These are phyloP conservation scores for Geotrichum australiense DNA, from an alignment of 1,139 yeast genomes.

Conservation along the genomic window DNA sequence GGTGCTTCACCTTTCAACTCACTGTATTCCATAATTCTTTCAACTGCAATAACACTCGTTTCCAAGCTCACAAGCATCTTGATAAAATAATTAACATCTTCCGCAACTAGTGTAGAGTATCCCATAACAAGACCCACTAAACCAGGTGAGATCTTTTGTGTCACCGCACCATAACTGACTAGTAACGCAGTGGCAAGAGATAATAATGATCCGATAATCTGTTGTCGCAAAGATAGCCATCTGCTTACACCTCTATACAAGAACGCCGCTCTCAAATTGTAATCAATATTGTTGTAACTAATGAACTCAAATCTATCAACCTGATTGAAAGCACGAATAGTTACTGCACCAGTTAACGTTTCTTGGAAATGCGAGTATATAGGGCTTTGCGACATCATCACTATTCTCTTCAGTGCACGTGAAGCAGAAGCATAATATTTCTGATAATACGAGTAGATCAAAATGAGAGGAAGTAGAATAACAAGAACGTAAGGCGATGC, in stretches of 20 bases:
- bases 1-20: constrained; percentile 55
- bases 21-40: constrained; percentile 66
- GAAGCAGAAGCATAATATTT: constrained; percentile 73
- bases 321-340: constrained; percentile 55
- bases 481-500: constrained; percentile 60
- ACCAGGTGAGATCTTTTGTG: constrained; percentile 52
- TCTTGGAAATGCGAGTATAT: constrained; percentile 79
- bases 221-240: constrained; percentile 68
- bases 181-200: constrained; percentile 51
- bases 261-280: constrained; percentile 53
- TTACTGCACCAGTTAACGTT: constrained; percentile 60
- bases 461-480: constrained; percentile 42
- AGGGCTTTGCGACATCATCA: constrained; percentile 68
- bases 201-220: constrained; percentile 59
- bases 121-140: constrained; percentile 69
- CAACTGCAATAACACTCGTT: constrained; percentile 68
- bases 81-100: constrained; percentile 53
- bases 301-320: constrained; percentile 46
- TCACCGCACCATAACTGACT: constrained; percentile 46
- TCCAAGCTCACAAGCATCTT: constrained; percentile 67
- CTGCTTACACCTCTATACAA: constrained; percentile 54
- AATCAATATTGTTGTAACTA: constrained; percentile 55
- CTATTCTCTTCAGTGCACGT: constrained; percentile 72
- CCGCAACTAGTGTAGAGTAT: constrained; percentile 60
- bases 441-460: constrained; percentile 73